phyloP scores from a whole-genome alignment of 2,329 filamentous ascomycete species.

The Talaromyces marneffei region DNA sequence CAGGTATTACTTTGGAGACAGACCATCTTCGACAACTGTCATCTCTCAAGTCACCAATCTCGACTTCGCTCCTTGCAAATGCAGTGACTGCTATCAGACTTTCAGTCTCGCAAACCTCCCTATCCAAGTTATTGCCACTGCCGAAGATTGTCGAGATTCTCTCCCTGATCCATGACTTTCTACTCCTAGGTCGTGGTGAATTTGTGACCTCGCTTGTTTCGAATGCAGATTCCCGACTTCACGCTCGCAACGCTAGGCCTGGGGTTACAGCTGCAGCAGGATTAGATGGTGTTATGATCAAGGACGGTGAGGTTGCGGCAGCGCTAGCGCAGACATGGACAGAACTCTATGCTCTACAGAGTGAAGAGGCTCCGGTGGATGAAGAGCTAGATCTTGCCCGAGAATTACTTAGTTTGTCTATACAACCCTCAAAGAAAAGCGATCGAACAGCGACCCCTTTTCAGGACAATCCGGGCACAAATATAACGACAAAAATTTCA shows the following conservation, averaged over 20 bases:
- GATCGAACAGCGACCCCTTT: constrained; percentile 24
- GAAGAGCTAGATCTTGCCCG: constrained; percentile 78
- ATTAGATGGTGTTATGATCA: constrained; percentile 62
- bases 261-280: constrained; percentile 45
- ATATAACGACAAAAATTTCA: constrained; percentile 34
- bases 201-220: constrained; percentile 82
- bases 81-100: constrained; percentile 70
- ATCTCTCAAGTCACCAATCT: constrained; percentile 66
- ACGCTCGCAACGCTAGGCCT: constrained; percentile 63
- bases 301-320: constrained; percentile 78
- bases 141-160: constrained; percentile 71
- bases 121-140: constrained; percentile 76
- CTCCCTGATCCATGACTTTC: constrained; percentile 74
- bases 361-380: constrained; percentile 67
- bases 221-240: constrained; percentile 74
- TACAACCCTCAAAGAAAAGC: constrained; percentile 31
- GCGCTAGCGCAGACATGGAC: constrained; percentile 74
- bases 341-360: constrained; percentile 67
- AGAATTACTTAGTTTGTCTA: constrained; percentile 63
- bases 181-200: constrained; percentile 80
- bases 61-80: constrained; percentile 61
- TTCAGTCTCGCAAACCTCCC: constrained; percentile 74
- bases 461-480: constrained; percentile 18
- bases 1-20: constrained; percentile 53
- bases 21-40: constrained; percentile 56